Percentiles rank a stretch among this genome's conserved stretches.
Conservation (phyloP, 257 asterid species). For the Nicotiana attenuata region DNA sequence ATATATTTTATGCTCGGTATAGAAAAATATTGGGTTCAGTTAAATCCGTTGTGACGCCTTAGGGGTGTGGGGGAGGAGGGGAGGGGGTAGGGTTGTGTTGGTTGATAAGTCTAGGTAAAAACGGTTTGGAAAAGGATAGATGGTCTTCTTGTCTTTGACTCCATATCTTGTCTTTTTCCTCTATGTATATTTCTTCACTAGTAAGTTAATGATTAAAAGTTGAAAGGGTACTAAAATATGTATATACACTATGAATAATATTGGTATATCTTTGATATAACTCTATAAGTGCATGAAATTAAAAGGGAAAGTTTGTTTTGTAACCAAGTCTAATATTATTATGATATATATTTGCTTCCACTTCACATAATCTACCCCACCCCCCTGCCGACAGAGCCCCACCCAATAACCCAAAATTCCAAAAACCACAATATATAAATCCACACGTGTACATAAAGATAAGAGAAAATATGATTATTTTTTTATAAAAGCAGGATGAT, state of each 20-base stretch:
- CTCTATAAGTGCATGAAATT: constrained; percentile 10
- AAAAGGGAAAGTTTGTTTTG: constrained; percentile 30
- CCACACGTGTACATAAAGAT: constrained; percentile 39
- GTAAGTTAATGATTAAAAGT: constrained; percentile 30
- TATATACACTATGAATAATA: neutral
- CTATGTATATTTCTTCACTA: constrained; percentile 41
- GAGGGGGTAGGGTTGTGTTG: constrained; percentile 15
- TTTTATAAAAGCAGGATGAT: neutral
- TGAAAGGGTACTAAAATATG: constrained; percentile 2
- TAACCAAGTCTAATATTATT: constrained; percentile 30
- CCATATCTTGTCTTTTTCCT: constrained; percentile 36
- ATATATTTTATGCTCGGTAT: neutral
- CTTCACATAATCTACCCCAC: constrained; percentile 31
- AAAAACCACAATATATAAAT: constrained; percentile 8
- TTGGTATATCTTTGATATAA: neutral
- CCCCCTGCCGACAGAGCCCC: neutral
- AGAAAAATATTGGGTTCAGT: neutral
- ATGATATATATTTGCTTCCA: constrained; percentile 37
- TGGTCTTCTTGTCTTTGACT: constrained; percentile 55
- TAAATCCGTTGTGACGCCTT: neutral
- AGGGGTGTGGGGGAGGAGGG: neutral
- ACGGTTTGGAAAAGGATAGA: constrained; percentile 57
- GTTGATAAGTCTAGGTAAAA: constrained; percentile 38
- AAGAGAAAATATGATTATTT: constrained; percentile 13
- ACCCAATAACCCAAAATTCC: neutral